phyloP scores from a whole-genome alignment of 345 rosid species.

The Populus deltoides region DNA sequence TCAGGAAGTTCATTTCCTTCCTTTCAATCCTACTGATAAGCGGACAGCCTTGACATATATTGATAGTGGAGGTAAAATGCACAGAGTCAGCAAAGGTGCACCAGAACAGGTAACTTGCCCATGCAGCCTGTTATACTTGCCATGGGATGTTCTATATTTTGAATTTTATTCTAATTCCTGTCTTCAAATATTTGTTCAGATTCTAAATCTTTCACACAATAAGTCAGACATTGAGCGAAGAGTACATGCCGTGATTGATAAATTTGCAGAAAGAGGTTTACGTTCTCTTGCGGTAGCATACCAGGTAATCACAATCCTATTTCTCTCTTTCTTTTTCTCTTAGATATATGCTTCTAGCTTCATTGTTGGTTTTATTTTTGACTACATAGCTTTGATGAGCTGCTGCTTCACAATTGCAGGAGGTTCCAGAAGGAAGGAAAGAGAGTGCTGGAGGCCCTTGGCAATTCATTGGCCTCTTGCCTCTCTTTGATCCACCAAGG shows the following conservation, averaged over 20 bases:
- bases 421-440: constrained; percentile 85
- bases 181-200: constrained; percentile 43
- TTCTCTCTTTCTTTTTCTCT: neutral
- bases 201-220: constrained; percentile 83
- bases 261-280: constrained; percentile 92
- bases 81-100: constrained; percentile 98
- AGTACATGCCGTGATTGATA: constrained; percentile 91
- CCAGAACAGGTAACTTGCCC: constrained; percentile 79
- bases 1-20: constrained; percentile 92
- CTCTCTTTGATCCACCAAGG: constrained; percentile 98
- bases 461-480: constrained; percentile 97
- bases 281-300: constrained; percentile 96
- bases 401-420: constrained; percentile 43
- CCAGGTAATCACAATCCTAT: constrained; percentile 50
- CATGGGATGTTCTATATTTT: neutral
- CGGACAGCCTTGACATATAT: constrained; percentile 88
- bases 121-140: neutral
- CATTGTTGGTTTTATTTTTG: neutral
- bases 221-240: constrained; percentile 82
- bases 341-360: neutral
- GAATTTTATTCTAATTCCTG: constrained; percentile 7
- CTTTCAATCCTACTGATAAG: constrained; percentile 97
- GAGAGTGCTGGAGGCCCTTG: constrained; percentile 95
- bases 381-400: neutral
- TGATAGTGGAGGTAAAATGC: constrained; percentile 80